Conservation (phyloP, 1,284 basidiomycete genomes). For the Erythrobasidium hasegawianum region DNA sequence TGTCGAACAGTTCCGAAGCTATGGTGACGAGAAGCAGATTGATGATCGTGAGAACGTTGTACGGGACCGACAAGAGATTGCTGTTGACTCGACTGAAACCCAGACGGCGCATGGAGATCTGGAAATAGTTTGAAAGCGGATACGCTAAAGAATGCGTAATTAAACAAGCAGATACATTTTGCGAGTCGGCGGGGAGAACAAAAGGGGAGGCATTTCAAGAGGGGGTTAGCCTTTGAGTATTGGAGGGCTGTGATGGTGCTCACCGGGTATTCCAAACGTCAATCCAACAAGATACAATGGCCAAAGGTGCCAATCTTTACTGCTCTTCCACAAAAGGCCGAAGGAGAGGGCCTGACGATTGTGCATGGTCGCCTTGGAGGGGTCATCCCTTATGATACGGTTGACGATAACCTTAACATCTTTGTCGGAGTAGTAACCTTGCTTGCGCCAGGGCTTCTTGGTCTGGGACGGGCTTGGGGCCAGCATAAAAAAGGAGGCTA, state of each 20-base stretch:
- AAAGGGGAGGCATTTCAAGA: no score
- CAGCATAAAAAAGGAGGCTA: slow-evolving; percentile 47
- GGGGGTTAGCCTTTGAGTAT: no score
- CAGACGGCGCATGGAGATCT: slow-evolving; percentile 27
- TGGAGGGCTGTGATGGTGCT: no score
- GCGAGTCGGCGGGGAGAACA: no score
- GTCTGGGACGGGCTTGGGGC: slow-evolving; percentile 50
- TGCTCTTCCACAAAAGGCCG: slow-evolving; percentile 41
- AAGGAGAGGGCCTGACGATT: slow-evolving; percentile 51
- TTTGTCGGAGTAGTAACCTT: slow-evolving; percentile 52
- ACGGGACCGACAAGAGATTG: slow-evolving; percentile 49
- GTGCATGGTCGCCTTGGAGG: slow-evolving; percentile 51
- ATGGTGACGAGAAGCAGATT: slow-evolving; percentile 45
- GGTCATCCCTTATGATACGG: slow-evolving; percentile 53
- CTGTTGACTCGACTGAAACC: slow-evolving; percentile 50
- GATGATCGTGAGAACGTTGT: slow-evolving; percentile 46
- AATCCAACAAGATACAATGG: slow-evolving; percentile 50
- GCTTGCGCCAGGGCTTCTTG: slow-evolving; percentile 41
- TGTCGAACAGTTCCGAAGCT: slow-evolving; percentile 42
- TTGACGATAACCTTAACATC: slow-evolving; percentile 54
- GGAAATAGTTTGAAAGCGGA: slow-evolving; percentile 24
- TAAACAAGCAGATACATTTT: no score
- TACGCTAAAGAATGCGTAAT: no score
- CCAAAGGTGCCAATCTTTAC: slow-evolving; percentile 51
- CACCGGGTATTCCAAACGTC: slow-evolving; percentile 16